Percentiles rank a stretch among this genome's conserved stretches.
phyloP scores from a whole-genome alignment of 352 stramenopile species.

The Globisporangium nagaii region DNA sequence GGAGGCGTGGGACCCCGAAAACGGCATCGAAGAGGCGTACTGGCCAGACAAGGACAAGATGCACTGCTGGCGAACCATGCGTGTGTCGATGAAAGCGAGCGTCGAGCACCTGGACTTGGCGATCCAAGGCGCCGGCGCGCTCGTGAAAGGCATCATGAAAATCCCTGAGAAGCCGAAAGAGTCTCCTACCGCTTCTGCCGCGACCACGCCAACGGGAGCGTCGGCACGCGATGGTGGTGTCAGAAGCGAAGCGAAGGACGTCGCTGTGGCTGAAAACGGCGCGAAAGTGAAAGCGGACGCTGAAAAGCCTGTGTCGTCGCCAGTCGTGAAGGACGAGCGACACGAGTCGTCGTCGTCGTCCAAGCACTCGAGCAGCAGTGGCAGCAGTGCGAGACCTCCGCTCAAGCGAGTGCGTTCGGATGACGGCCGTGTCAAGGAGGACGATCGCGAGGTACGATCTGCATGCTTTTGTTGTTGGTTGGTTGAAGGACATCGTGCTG shows the following conservation, averaged over 20 bases:
- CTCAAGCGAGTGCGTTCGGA: constrained; percentile 27
- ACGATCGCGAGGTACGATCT: constrained; percentile 21
- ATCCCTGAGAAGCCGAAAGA: constrained; percentile 18
- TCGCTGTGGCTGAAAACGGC: neutral
- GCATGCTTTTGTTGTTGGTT: neutral
- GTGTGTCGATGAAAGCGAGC: constrained; percentile 68
- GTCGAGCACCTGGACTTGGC: constrained; percentile 68
- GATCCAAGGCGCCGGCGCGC: constrained; percentile 42
- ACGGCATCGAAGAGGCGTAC: constrained; percentile 94
- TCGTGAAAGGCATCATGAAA: constrained; percentile 73
- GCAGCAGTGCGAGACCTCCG: constrained; percentile 2
- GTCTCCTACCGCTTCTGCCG: neutral
- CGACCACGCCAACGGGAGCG: neutral
- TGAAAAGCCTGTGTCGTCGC: neutral
- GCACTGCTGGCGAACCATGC: constrained; percentile 83
- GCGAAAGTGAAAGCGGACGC: neutral
- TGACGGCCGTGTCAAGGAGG: constrained; percentile 15
- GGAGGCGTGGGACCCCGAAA: constrained; percentile 93
- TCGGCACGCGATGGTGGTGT: neutral
- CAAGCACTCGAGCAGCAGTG: constrained; percentile 1
- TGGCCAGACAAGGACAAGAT: constrained; percentile 93
- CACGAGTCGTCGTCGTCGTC: neutral
- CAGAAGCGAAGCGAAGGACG: neutral
- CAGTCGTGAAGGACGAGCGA: constrained; percentile 1
- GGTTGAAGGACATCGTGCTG: neutral